Evolutionary conservation across 1,284 basidiomycete species (phyloP).

Genomic region (Earliella scabrosa): DNA sequence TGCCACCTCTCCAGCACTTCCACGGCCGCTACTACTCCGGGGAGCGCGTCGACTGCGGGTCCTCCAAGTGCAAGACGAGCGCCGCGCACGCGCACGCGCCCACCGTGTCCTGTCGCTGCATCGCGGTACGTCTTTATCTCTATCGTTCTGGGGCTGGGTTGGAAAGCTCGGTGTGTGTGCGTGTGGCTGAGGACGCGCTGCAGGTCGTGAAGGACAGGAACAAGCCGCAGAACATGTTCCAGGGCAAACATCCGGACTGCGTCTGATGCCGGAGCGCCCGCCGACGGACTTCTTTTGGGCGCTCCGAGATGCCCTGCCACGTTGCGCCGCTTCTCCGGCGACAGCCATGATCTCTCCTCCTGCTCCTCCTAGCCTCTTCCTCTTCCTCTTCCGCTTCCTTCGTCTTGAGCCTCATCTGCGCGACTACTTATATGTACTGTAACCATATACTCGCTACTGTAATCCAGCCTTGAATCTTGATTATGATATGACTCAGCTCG

Average conservation of each 20-base stretch:
- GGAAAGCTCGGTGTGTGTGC: too few species aligned
- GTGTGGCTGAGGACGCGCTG: neutral
- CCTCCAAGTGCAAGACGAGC: constrained; percentile 56
- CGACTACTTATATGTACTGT: too few species aligned
- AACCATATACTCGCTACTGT: too few species aligned
- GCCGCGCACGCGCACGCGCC: constrained; percentile 57
- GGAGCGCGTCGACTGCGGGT: constrained; percentile 54
- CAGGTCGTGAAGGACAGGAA: constrained; percentile 22
- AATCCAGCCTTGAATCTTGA: too few species aligned
- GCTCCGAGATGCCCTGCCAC: too few species aligned
- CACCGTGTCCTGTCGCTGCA: constrained; percentile 52
- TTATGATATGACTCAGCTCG: too few species aligned
- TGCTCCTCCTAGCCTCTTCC: too few species aligned
- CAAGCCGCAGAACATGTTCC: constrained; percentile 29
- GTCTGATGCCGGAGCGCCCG: neutral
- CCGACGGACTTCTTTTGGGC: neutral
- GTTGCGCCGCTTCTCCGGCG: too few species aligned
- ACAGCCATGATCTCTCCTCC: too few species aligned
- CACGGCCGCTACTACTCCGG: constrained; percentile 66
- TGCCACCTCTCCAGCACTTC: constrained; percentile 61
- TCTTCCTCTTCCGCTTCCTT: too few species aligned
- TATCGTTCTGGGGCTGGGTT: too few species aligned
- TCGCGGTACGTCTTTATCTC: constrained; percentile 25
- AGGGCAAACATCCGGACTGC: constrained; percentile 26
- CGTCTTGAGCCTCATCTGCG: too few species aligned